Evolutionary conservation across 1,284 basidiomycete genomes (phyloP), one percentile per base, ranked within the genome.

Genomic region (Phenoliferia sp.): DNA sequence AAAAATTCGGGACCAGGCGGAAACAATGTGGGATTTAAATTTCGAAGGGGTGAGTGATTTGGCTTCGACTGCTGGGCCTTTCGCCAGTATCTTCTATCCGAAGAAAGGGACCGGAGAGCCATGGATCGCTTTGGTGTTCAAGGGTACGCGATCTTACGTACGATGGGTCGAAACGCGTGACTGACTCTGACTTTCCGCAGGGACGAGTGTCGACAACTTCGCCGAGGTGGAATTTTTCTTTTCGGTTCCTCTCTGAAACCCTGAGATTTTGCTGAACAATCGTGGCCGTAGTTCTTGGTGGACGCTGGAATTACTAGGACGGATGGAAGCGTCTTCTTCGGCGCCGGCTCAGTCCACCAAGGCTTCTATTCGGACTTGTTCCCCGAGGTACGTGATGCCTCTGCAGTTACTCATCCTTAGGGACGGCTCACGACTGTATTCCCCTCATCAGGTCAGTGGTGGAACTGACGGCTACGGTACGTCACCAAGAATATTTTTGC

Each of bases 71-170:
- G 33, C 33, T 10, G 65, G 65, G n/a, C 44, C 59, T 2, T 66
- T 44, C 36, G 52, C 60, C 2, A n/a, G 26, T n/a, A 52, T 57
- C 29, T 66, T 66, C 54, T 26, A 66, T 33, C 28, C 65, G 29
- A n/a, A 62, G n/a, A n/a, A 48, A 9, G 65, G 60, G 10, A 44
- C n/a, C 17, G 31, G 32, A 28, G 58, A 55, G 26, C 59, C 65
- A 17, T 66, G 44, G 29, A 66, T 66, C 15, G 60, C 60, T 22
- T 36, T 66, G 29, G 61, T 44, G 33, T 54, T 61, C 33, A 66
- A 66, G 34, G 65, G 65, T 2, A 66, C 65, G 36, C n/a, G n/a
- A n/a, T n/a, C n/a, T n/a, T n/a, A n/a, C n/a, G n/a, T n/a, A n/a
- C n/a, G n/a, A n/a, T n/a, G n/a, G n/a, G n/a, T n/a, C n/a, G n/a